Evolutionary conservation across 78 protist genomes (phyloP).

Genomic region (Isochrysis galbana): DNA sequence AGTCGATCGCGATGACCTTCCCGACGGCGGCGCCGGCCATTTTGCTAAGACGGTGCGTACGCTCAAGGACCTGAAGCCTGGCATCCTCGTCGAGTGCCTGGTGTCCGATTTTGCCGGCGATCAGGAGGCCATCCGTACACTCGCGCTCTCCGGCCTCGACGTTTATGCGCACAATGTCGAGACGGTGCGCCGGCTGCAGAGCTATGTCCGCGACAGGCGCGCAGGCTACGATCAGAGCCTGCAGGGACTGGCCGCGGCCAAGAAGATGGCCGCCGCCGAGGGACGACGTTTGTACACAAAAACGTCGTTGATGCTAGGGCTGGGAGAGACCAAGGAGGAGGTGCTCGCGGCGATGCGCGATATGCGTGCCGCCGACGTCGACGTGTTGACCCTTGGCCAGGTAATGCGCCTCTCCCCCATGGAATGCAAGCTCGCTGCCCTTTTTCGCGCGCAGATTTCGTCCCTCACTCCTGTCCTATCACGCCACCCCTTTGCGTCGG

Average conservation of each 20-base stretch:
- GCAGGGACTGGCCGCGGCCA: conserved; percentile 66
- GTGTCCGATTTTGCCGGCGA: conserved; percentile 1
- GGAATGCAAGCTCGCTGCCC: background rate
- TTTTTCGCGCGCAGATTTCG: no score
- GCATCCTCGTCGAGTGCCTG: conserved; percentile 25
- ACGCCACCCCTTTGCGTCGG: no score
- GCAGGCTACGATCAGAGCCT: conserved; percentile 82
- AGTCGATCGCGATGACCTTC: conserved; percentile 88
- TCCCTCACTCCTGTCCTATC: background rate
- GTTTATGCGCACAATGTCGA: conserved; percentile 90
- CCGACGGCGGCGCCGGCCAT: conserved; percentile 59
- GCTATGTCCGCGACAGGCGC: conserved; percentile 67
- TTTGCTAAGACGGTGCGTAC: background rate
- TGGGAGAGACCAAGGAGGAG: background rate
- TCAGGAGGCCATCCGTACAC: conserved; percentile 26
- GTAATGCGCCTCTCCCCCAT: background rate
- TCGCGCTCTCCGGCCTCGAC: conserved; percentile 78
- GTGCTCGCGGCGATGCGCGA: conserved; percentile 4
- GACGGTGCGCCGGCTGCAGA: conserved; percentile 60
- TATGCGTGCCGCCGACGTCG: background rate
- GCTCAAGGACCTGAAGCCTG: background rate
- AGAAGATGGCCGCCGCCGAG: background rate
- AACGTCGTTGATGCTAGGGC: conserved; percentile 52
- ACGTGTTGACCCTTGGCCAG: background rate
- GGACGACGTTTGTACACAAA: conserved; percentile 81